Conservation (phyloP, 371 early-diverging fungal genomes). For the Mortierella sp. region DNA sequence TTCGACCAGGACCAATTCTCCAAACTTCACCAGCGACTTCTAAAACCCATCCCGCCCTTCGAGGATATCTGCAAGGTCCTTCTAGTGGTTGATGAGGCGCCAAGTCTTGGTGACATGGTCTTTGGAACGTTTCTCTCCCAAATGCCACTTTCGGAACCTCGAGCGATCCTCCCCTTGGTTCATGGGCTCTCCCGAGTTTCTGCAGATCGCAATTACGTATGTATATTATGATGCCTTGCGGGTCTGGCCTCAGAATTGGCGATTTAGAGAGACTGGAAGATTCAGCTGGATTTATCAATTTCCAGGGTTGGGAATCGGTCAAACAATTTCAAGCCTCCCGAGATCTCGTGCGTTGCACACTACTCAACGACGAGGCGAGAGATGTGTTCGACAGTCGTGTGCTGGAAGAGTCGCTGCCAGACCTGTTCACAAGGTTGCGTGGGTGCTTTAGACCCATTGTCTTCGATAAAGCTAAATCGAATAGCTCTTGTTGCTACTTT, state of each 20-base stretch:
- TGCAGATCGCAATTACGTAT: background rate
- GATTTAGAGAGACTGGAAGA: background rate
- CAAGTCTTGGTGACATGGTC: too few relatives aligned
- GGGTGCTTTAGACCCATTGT: conserved; percentile 29
- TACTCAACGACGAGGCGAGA: conserved; percentile 18
- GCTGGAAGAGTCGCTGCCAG: conserved; percentile 7
- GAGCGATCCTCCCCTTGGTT: too few relatives aligned
- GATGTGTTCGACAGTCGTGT: conserved; percentile 11
- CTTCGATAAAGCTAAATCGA: too few relatives aligned
- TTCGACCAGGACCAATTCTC: too few relatives aligned
- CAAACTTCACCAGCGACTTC: too few relatives aligned
- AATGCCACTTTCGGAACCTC: too few relatives aligned
- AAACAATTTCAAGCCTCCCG: conserved; percentile 23
- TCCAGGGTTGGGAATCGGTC: conserved; percentile 27
- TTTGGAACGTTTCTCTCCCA: too few relatives aligned
- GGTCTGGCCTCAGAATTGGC: background rate
- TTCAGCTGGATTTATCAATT: background rate
- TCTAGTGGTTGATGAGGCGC: too few relatives aligned
- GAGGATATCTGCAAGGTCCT: too few relatives aligned
- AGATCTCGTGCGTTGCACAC: conserved; percentile 24
- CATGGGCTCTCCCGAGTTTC: too few relatives aligned
- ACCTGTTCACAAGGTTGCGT: conserved; percentile 23
- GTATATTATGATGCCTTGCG: background rate
- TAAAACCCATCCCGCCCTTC: too few relatives aligned
- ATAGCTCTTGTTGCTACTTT: too few relatives aligned